Evolutionary conservation across 1,139 yeast genomes (phyloP).

Genomic region (Candida gigantensis): DNA sequence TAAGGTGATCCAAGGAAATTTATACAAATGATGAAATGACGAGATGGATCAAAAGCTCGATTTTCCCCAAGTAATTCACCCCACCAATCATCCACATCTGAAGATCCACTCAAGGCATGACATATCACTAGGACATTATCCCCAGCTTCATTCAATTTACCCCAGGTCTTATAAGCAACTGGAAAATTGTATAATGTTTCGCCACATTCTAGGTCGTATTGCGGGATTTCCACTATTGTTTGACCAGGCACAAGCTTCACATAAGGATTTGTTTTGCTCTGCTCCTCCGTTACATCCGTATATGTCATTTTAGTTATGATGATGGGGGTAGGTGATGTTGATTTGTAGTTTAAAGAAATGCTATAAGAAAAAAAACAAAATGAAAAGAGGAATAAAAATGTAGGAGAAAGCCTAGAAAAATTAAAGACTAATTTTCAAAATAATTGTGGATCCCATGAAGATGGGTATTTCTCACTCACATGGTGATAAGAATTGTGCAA

Average conservation of each 20-base stretch:
- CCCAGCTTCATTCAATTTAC: conserved; percentile 55
- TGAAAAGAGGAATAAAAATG: conserved; percentile 2
- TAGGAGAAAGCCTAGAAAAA: too few relatives aligned
- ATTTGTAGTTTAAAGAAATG: too few relatives aligned
- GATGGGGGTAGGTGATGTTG: neutral
- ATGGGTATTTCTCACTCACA: too few relatives aligned
- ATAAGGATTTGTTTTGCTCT: conserved; percentile 59
- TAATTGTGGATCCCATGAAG: too few relatives aligned
- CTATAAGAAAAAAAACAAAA: conserved; percentile 2
- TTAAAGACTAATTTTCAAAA: too few relatives aligned
- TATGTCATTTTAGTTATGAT: conserved; percentile 20
- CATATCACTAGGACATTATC: conserved; percentile 85
- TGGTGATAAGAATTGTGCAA: too few relatives aligned
- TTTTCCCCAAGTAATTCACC: conserved; percentile 89
- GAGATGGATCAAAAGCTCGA: conserved; percentile 86
- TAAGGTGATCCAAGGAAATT: conserved; percentile 95
- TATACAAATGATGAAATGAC: conserved; percentile 81
- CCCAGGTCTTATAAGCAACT: conserved; percentile 97
- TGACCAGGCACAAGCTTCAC: conserved; percentile 77
- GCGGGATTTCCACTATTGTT: conserved; percentile 77
- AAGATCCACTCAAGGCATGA: conserved; percentile 93
- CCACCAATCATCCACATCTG: conserved; percentile 99
- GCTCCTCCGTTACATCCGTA: conserved; percentile 49
- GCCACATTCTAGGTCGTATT: conserved; percentile 78
- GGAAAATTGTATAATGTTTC: conserved; percentile 74